A percentile compares a stretch with the other conserved stretches of the same genome.
phyloP scores from a whole-genome alignment of 306 rosid genomes.

The Pterocarpus macrocarpus region DNA sequence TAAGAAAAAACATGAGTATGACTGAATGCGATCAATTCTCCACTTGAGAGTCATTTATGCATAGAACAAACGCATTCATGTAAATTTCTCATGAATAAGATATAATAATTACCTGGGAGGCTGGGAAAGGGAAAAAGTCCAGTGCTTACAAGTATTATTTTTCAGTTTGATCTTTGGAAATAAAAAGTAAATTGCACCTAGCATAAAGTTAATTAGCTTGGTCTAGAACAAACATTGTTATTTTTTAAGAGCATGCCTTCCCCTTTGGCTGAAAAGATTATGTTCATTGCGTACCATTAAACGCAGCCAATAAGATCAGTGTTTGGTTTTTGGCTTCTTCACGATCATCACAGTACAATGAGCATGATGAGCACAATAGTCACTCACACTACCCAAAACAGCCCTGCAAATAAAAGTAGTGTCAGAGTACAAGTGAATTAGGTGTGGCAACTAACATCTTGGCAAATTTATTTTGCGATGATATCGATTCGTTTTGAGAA shows the following conservation, averaged over 20 bases:
- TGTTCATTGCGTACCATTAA: slow-evolving; percentile 24
- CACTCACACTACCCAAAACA: slow-evolving; percentile 83
- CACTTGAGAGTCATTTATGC: background rate
- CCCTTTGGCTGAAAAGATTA: slow-evolving; percentile 1
- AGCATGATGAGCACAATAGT: slow-evolving; percentile 84
- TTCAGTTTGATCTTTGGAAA: background rate
- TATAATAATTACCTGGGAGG: background rate
- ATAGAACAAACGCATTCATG: background rate
- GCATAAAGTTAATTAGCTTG: background rate
- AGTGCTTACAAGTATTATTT: background rate
- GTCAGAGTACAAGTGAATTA: slow-evolving; percentile 1
- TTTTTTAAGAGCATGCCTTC: slow-evolving; percentile 1
- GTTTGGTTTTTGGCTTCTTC: slow-evolving; percentile 77
- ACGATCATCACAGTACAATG: slow-evolving; percentile 80
- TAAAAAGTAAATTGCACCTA: slow-evolving; percentile 7
- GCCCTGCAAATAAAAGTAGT: slow-evolving; percentile 62
- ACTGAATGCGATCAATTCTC: no score
- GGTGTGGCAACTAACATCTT: background rate
- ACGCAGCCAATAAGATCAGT: slow-evolving; percentile 27
- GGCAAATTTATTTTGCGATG: background rate
- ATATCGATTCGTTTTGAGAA: no score
- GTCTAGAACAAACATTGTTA: background rate
- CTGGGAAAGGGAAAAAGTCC: background rate
- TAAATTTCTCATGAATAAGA: background rate
- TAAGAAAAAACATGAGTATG: no score